A percentile compares a stretch with the other conserved stretches of the same genome.
Evolutionary conservation across 164 flowering plant species (phyloP).

Genomic region (Vitis cinerea): DNA sequence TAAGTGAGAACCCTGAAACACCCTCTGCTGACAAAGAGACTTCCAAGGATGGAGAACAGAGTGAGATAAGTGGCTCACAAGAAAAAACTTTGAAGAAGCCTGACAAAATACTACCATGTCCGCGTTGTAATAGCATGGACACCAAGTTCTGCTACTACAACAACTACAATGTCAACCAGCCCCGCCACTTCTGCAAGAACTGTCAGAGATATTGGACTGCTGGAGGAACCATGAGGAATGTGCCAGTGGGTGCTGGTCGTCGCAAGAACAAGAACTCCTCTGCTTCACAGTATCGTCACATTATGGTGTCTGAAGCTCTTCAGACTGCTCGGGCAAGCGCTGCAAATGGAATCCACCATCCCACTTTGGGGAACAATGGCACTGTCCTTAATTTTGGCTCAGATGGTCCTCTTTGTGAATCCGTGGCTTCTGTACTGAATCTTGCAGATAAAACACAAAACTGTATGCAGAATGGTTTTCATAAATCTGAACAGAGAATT

Average conservation of each 20-base stretch:
- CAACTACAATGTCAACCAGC: slow-evolving; percentile 59
- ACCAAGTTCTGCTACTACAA: slow-evolving; percentile 62
- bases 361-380: slow-evolving; percentile 18
- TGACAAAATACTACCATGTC: slow-evolving; percentile 55
- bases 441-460: slow-evolving; percentile 18
- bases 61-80: slow-evolving; percentile 24
- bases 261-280: slow-evolving; percentile 45
- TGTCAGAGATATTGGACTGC: slow-evolving; percentile 66
- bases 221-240: slow-evolving; percentile 61
- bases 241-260: slow-evolving; percentile 58
- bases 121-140: slow-evolving; percentile 58
- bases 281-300: slow-evolving; percentile 29
- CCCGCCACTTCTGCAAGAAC: slow-evolving; percentile 56
- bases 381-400: slow-evolving; percentile 41
- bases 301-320: slow-evolving; percentile 26
- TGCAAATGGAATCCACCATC: slow-evolving; percentile 14
- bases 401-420: slow-evolving; percentile 29
- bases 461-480: slow-evolving; percentile 16
- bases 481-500: slow-evolving; percentile 13
- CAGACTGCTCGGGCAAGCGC: slow-evolving; percentile 16
- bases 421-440: slow-evolving; percentile 20
- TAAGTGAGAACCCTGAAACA: slow-evolving; percentile 17
- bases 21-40: slow-evolving; percentile 17
- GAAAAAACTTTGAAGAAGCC: slow-evolving; percentile 49
- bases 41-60: slow-evolving; percentile 22